Conservation (phyloP, 768 basidiomycete genomes). For the Naganishia randhawae region DNA sequence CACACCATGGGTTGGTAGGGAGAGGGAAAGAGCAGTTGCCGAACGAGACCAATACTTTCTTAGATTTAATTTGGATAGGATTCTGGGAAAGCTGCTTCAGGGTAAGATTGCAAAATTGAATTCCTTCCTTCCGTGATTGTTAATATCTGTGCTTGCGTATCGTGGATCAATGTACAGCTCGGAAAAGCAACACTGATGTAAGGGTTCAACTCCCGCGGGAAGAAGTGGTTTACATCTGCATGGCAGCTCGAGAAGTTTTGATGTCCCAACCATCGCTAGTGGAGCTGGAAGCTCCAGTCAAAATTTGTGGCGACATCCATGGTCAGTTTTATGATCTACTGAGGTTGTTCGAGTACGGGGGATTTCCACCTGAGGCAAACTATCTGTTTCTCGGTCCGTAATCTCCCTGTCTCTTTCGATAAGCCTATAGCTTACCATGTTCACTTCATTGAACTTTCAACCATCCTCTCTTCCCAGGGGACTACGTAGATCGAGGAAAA, state of each 20-base stretch:
- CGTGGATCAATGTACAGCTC: neutral
- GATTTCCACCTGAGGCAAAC: slow-evolving; percentile 99
- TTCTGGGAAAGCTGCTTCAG: neutral
- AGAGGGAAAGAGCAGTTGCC: neutral
- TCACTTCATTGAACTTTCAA: neutral
- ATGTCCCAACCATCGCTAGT: slow-evolving; percentile 9
- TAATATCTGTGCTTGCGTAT: neutral
- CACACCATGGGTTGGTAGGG: neutral
- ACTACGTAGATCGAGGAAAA: slow-evolving; percentile 99
- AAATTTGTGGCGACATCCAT: slow-evolving; percentile 91
- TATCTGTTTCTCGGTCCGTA: slow-evolving; percentile 80
- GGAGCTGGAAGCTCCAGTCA: slow-evolving; percentile 16
- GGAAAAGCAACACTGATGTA: neutral
- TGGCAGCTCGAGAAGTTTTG: slow-evolving; percentile 6
- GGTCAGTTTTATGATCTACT: slow-evolving; percentile 99
- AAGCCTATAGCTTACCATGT: neutral
- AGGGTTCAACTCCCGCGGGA: neutral
- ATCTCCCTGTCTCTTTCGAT: neutral
- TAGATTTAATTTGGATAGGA: slow-evolving; percentile 1
- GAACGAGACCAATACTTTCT: slow-evolving; percentile 10
- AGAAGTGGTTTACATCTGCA: slow-evolving; percentile 3
- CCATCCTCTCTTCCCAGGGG: slow-evolving; percentile 52
- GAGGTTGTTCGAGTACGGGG: slow-evolving; percentile 96
- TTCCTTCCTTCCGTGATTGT: neutral
- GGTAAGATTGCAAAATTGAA: neutral